Evolutionary conservation across 345 rosid species (phyloP).

Genomic region (Pelargonium nanum): DNA sequence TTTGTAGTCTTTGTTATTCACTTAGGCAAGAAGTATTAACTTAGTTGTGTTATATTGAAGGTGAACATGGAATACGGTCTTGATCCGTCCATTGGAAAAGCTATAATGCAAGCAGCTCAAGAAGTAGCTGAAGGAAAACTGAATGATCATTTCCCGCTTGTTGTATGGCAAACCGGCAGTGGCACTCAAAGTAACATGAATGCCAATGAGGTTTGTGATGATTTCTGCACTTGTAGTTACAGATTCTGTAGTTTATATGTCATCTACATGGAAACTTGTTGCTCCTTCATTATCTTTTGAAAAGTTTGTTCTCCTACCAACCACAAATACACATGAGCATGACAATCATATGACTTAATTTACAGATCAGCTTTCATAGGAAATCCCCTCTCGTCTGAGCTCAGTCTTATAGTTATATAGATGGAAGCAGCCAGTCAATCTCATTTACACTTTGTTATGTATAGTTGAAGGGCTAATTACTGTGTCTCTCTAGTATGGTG

Average conservation of each 20-base stretch:
- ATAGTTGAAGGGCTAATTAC: too few relatives aligned
- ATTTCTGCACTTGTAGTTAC: not conserved
- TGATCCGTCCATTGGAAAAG: constrained; percentile 73
- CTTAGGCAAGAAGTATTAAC: not conserved
- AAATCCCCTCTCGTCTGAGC: too few relatives aligned
- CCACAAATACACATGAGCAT: too few relatives aligned
- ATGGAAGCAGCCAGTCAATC: too few relatives aligned
- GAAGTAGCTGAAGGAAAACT: constrained; percentile 91
- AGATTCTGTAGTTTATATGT: not conserved
- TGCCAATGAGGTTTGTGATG: constrained; percentile 76
- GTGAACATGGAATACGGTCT: constrained; percentile 92
- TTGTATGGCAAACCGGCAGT: constrained; percentile 98
- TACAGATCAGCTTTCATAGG: too few relatives aligned
- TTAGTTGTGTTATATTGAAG: constrained; percentile 22
- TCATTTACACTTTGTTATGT: too few relatives aligned
- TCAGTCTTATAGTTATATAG: too few relatives aligned
- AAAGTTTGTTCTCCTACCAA: too few relatives aligned
- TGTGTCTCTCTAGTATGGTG: too few relatives aligned
- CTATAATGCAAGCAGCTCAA: constrained; percentile 84
- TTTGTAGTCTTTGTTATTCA: too few relatives aligned
- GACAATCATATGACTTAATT: too few relatives aligned
- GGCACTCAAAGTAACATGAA: constrained; percentile 99
- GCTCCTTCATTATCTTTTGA: too few relatives aligned
- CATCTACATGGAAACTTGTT: not conserved
- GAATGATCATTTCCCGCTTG: constrained; percentile 81